Evolutionary conservation across 2,329 filamentous ascomycete genomes (phyloP).

Genomic region (Sclerotinia glacialis): DNA sequence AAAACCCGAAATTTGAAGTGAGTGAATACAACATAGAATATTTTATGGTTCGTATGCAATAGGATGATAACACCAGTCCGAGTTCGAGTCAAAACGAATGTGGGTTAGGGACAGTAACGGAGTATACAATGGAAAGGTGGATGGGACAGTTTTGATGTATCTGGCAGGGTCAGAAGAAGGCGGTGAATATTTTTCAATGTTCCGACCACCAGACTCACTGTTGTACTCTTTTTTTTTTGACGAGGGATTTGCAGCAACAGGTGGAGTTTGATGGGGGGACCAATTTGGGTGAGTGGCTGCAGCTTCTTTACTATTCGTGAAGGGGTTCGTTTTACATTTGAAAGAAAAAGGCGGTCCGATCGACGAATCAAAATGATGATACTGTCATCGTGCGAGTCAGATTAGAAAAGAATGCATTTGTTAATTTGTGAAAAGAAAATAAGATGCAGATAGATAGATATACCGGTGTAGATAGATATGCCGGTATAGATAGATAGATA

Average conservation of each 20-base stretch:
- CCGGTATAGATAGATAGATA: neutral
- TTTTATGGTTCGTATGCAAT: conserved; percentile 7
- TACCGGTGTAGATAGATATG: too few species aligned
- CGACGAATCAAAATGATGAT: conserved; percentile 14
- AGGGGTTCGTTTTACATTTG: conserved; percentile 19
- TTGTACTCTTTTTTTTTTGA: conserved; percentile 1
- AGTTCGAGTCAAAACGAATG: conserved; percentile 21
- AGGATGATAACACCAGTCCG: conserved; percentile 2
- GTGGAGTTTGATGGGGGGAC: conserved; percentile 7
- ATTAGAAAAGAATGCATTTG: neutral
- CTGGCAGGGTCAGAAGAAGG: conserved; percentile 15
- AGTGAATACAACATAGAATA: conserved; percentile 21
- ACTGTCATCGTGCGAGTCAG: conserved; percentile 12
- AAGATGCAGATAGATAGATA: too few species aligned
- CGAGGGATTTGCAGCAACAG: conserved; percentile 16
- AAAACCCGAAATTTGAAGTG: conserved; percentile 16
- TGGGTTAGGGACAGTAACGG: conserved; percentile 8
- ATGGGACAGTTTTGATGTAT: conserved; percentile 18
- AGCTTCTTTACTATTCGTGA: neutral
- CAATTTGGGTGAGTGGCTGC: conserved; percentile 15
- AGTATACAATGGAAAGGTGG: conserved; percentile 11
- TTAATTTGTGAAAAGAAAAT: neutral
- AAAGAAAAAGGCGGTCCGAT: conserved; percentile 9
- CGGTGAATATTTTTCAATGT: conserved; percentile 13
- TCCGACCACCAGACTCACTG: neutral